Base-by-base conservation (phyloP, 805 yeast genomes). In the Yamadazyma sp. region DNA sequence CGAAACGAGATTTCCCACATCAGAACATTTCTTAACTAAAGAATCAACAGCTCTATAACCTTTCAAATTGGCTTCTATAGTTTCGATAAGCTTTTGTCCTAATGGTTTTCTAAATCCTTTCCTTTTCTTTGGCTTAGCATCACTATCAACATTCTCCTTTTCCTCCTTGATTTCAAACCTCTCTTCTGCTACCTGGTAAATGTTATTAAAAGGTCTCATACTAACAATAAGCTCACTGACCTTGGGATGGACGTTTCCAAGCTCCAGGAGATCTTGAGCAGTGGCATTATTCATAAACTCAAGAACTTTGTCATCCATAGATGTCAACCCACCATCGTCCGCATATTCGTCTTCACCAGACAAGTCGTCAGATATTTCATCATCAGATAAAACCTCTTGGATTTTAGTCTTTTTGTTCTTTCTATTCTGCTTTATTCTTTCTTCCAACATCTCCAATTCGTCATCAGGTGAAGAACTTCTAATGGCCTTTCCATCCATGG, bases 11-110 rank as follows among this genome's bases (percentile, higher is more conserved):
- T 72, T 67, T 40, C 97, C 95, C 47, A 84, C 82, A 12, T 77
- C 75, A 7, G 89, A 79, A 65, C 99, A 93, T 48, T 80, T 77
- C 42, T 79, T 79, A 44, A 93, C 87, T 47, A 93, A 68, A n/a
- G 95, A 83, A 50, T 91, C 98, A 29, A 93, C 95, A 0, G 99
- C 98, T 44, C 81, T 82, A 57, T 93, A 93, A 4, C 98, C 98
- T 51, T 80, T 78, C 45, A 93, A 69, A 11, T 88, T 82, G 45
- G 73, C 66, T 32, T 76, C 75, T 4, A 90, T 75, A 26, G 77
- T 82, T 47, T 83, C 91, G 15, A 88, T 75, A 33, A 87, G 71
- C 53, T 78, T 76, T 49, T 83, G 83, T 8, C 96, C 96, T 31
- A 78, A 76, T 4, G 82, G 70, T 42, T 65, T 64, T 18, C 71